phyloP scores from a whole-genome alignment of 1,284 basidiomycete species.

The Ceraceosorus bombacis region DNA sequence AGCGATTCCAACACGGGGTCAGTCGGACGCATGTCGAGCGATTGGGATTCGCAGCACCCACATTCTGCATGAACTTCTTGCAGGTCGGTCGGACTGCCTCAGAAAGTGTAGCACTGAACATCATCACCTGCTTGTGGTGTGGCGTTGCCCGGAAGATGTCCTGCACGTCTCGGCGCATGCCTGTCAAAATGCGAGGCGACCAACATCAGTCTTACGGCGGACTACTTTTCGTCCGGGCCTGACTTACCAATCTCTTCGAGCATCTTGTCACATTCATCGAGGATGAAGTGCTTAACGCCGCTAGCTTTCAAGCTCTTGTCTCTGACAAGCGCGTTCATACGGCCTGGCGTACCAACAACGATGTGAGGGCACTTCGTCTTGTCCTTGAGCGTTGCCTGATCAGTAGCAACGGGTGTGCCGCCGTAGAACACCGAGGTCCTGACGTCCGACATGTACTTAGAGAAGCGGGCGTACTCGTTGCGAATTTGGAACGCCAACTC shows the following conservation, averaged over 20 bases:
- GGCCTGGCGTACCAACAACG: slow-evolving; percentile 91
- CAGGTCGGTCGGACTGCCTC: slow-evolving; percentile 96
- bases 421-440: slow-evolving; percentile 97
- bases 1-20: background rate
- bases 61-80: slow-evolving; percentile 99
- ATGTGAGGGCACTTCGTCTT: slow-evolving; percentile 98
- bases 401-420: slow-evolving; percentile 87
- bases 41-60: slow-evolving; percentile 52
- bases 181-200: slow-evolving; percentile 52
- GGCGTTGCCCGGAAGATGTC: slow-evolving; percentile 99
- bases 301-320: slow-evolving; percentile 45
- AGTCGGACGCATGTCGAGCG: slow-evolving; percentile 1
- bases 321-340: slow-evolving; percentile 46
- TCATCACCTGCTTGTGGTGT: slow-evolving; percentile 99
- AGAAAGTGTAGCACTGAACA: slow-evolving; percentile 97
- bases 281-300: slow-evolving; percentile 71
- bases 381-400: slow-evolving; percentile 87
- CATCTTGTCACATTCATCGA: slow-evolving; percentile 99
- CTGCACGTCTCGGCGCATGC: slow-evolving; percentile 99
- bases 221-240: background rate
- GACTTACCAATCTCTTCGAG: slow-evolving; percentile 99
- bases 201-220: background rate
- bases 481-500: slow-evolving; percentile 99
- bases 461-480: slow-evolving; percentile 98
- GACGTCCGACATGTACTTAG: slow-evolving; percentile 99